A percentile compares a stretch with the other conserved stretches of the same genome.
These are phyloP conservation scores for Neurospora sp. DNA, from an alignment of 2,329 filamentous ascomycete genomes.

Conservation along the genomic window DNA sequence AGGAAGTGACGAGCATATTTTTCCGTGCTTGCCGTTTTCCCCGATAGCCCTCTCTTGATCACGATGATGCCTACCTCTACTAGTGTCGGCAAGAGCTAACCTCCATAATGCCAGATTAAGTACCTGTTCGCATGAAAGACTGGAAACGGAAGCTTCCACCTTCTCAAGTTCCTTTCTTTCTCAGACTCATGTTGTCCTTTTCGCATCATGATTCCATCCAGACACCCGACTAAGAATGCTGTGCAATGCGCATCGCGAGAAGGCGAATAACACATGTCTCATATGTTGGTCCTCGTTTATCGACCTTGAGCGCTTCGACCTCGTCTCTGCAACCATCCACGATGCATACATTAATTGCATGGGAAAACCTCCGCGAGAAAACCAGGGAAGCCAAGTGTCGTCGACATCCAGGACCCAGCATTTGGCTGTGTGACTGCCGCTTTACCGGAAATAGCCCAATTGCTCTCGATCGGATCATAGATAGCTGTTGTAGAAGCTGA, in stretches of 20 bases:
- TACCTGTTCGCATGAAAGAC: neutral
- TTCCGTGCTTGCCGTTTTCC: neutral
- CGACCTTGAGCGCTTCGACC: neutral
- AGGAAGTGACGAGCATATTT: neutral
- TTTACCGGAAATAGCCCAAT: neutral
- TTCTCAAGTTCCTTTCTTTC: neutral
- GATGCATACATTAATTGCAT: neutral
- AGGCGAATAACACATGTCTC: neutral
- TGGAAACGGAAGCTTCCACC: neutral
- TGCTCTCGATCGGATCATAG: neutral
- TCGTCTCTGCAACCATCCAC: neutral
- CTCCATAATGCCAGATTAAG: neutral
- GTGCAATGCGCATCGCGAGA: neutral
- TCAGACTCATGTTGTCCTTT: neutral
- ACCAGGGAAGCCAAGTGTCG: neutral
- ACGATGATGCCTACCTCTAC: neutral
- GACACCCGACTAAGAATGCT: neutral
- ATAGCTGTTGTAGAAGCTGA: neutral
- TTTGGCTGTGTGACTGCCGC: conserved; percentile 2
- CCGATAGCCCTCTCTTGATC: neutral
- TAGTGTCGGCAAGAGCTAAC: neutral
- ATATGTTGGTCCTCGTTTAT: neutral
- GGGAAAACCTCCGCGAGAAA: neutral
- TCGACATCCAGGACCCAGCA: neutral
- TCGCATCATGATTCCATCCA: neutral